Base-by-base conservation (phyloP, 805 yeast species). In the Citeromyces matritensis region DNA sequence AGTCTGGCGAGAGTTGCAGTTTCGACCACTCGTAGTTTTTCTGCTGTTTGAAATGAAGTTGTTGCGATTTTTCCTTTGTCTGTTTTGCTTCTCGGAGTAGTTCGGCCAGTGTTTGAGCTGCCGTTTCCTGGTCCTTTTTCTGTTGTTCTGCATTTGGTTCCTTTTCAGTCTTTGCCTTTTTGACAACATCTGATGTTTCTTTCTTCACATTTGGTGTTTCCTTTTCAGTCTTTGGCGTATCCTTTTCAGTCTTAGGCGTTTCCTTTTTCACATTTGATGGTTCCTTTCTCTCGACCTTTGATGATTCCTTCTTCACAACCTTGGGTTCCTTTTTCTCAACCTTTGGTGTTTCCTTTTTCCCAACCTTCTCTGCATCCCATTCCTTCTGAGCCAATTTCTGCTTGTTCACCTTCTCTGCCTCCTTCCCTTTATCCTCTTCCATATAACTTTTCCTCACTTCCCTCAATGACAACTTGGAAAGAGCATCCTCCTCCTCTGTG, bases 11-110 rank as follows among this genome's bases (percentile, higher is more conserved):
- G 26, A 42, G 39, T 39, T 53, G 49, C 27, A 56, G 49, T 24
- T 42, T 53, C 26, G 68, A 58, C 67, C 71, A 68, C 33, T 70
- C 76, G 36, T 53, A 69, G 1, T 77, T 73, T 26, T 59, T 57
- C 25, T 53, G 43, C 30, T 63, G 65, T 24, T 72, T 58, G 41
- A 67, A 69, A 26, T 54, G 42, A 25, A 54, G 53, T 35, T 67
- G 68, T 24, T 61, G 62, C 23, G 54, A 55, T 12, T 39, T 30
- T 14, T 60, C 60, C 33, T 54, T 55, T 12, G 52, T 49, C 11
- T 45, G 44, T 35, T 66, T 65, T 4, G 73, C 65, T 5, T 53
- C 47, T 28, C 53, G 45, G 24, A 73, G 50, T n/a, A n/a, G n/a
- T n/a, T n/a, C n/a, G 32, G 60, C 67, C 0, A 37, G 39, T 39